Conservation (phyloP, 1,139 yeast genomes). For the Yamadazyma triangularis region DNA sequence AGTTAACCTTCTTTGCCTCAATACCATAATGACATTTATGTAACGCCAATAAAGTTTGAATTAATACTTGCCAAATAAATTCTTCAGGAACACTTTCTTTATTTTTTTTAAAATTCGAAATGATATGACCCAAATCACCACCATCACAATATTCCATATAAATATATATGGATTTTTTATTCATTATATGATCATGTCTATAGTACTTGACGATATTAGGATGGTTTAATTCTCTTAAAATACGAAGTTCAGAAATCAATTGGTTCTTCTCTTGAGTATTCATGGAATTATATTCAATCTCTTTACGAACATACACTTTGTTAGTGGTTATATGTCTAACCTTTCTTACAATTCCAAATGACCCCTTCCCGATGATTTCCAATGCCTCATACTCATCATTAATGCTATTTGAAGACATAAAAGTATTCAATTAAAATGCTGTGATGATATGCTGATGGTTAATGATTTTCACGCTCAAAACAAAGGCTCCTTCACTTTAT, state of each 20-base stretch:
- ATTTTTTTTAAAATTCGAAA: constrained; percentile 61
- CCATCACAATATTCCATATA: constrained; percentile 98
- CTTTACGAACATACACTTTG: constrained; percentile 74
- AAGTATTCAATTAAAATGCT: constrained; percentile 1
- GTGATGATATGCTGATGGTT: constrained; percentile 1
- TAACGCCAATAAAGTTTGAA: constrained; percentile 79
- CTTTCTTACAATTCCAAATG: constrained; percentile 90
- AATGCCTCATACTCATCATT: constrained; percentile 58
- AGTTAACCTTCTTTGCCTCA: constrained; percentile 65
- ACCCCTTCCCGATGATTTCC: constrained; percentile 91
- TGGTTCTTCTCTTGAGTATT: constrained; percentile 85
- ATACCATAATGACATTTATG: constrained; percentile 89
- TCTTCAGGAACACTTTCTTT: constrained; percentile 78
- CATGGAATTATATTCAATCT: constrained; percentile 88
- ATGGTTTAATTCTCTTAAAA: constrained; percentile 75
- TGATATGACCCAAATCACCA: constrained; percentile 81
- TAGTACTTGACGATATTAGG: constrained; percentile 91
- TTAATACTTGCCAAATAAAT: constrained; percentile 83
- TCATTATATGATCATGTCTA: constrained; percentile 76
- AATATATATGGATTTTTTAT: constrained; percentile 68
- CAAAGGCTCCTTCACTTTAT: too few relatives aligned
- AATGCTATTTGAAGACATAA: constrained; percentile 9
- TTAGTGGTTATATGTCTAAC: constrained; percentile 51
- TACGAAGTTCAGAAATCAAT: constrained; percentile 83
- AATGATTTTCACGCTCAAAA: too few relatives aligned